Base-by-base conservation (phyloP, 2,329 filamentous ascomycete species). In the Aphanoascus verrucosus region DNA sequence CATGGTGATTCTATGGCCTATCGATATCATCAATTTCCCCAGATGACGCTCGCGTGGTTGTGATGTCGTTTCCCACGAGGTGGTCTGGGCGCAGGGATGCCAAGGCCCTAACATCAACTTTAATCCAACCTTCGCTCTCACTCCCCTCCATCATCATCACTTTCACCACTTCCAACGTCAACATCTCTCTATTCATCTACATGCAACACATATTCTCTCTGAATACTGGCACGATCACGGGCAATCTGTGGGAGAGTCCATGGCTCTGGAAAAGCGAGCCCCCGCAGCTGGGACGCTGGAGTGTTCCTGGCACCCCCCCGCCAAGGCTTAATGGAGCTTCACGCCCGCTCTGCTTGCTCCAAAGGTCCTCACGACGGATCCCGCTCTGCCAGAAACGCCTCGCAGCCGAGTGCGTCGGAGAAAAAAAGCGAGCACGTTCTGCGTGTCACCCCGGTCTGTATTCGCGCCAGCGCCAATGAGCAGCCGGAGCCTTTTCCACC, bases 281-380 rank as follows among this genome's bases (percentile, higher is more conserved):
- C 19, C 35, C 6, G 34, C 47, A 3, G 15, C 19, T 14, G 32
- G 8, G 46, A 28, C 17, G n/a, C 23, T n/a, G 20, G n/a, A 7
- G 19, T 37, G n/a, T 19, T n/a, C 49, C 40, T 37, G 41, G 41
- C 49, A 34, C 31, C 11, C 12, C 8, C 14, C 20, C 42, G 41
- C 50, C 50, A 52, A 46, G 50, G 7, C 14, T 12, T n/a, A 14
- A 34, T 52, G 50, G 42, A 46, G 50, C 42, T 52, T 37, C 43
- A 8, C 28, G 28, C 11, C 31, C 35, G 32, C 45, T 6, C 20
- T 23, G 48, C n/a, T 52, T 17, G 42, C 50, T 46, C 50, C 50
- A 41, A 52, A 52, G 50, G 50, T 52, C 50, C 50, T 35, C 50
- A 52, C 20, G 38, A 32, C 17, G 9, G 17, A 52, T 52, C 49